Evolutionary conservation across 768 basidiomycete species (phyloP), one percentile per base, ranked within the genome.

Genomic region (Kwoniella sp.): DNA sequence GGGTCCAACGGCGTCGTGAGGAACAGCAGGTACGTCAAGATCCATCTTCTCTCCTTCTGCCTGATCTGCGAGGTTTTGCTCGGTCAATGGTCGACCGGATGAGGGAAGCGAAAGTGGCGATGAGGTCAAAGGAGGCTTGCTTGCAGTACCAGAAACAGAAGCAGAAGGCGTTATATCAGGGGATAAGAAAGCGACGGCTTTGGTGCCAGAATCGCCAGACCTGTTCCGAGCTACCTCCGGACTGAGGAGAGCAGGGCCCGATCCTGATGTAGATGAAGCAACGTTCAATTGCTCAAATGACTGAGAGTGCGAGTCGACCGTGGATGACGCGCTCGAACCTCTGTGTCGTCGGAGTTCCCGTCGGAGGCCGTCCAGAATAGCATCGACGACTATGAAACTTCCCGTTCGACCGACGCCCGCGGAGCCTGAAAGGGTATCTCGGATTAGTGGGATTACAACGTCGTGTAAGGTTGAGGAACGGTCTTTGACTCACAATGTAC

Each of bases 361-460:
- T 7, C 70, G 63, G 5, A 79, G 56, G 10, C 57, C 75, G 57
- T 77, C 77, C 21, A 75, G 37, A 37, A 79, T 70, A 15, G 77
- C 71, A 60, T 80, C 78, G 22, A 95, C 86, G 8, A 90, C 87
- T 73, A 97, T 92, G 78, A 91, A 97, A 25, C 90, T 90, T 22
- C 95, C 95, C 0, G 95, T 97, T 46, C 95, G 85, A 0, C 95
- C 95, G 6, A 96, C 92, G 21, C 95, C 95, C 0, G 95, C 95
- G 29, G 91, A 93, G 76, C 94, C 76, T 77, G 51, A 7, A 56
- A 21, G 25, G n/a, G n/a, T n/a, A n/a, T n/a, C n/a, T n/a, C n/a
- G n/a, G n/a, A n/a, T n/a, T n/a, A n/a, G n/a, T n/a, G n/a, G n/a
- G n/a, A n/a, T n/a, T n/a, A n/a, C n/a, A n/a, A n/a, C n/a, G n/a